Evolutionary conservation across 2,329 filamentous ascomycete species (phyloP), one percentile per base, ranked within the genome.

Genomic region (Pyrenophora tritici-repentis): DNA sequence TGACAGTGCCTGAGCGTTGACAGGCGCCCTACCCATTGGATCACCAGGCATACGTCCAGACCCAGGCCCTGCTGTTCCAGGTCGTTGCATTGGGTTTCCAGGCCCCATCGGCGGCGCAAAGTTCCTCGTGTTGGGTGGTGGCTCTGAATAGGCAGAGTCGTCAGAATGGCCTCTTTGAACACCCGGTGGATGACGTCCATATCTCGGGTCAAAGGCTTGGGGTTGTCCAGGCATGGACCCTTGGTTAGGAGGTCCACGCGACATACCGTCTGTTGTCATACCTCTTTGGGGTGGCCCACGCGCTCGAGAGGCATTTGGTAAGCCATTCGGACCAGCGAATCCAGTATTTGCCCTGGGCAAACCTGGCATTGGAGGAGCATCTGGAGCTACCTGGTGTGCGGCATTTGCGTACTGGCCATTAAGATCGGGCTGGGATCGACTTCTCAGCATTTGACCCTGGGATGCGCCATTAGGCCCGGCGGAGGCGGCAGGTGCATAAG

Each of bases 331-430:
- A 12, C 44, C 54, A 49, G 61, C 58, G 20, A 68, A 66, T 4
- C 61, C 47, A 74, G 80, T 65, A 79, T 74, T 34, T 75, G 59
- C 65, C 42, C 62, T 77, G 9, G 86, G 85, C 24, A 86, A 73
- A 2, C 79, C 76, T 13, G 71, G 71, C 33, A 74, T 57, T 1
- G 65, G 63, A 17, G 83, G 84, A 16, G 79, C 78, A 60, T 89
- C 86, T 20, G 77, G 81, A 2, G 83, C 85, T 81, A 92, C 87
- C 64, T 91, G 89, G 59, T 91, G 91, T 1, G 89, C 81, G 9
- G 47, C 55, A 36, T 66, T 62, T 13, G 56, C 53, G 36, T 72
- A 68, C 37, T 70, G 70, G 1, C 59, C 63, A 45, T 72, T 66
- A 42, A 88, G 73, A 65, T 88, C 83, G 24, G 86, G 86, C 65